Conservation (phyloP, 1,284 basidiomycete genomes). For the Ganoderma boninense region DNA sequence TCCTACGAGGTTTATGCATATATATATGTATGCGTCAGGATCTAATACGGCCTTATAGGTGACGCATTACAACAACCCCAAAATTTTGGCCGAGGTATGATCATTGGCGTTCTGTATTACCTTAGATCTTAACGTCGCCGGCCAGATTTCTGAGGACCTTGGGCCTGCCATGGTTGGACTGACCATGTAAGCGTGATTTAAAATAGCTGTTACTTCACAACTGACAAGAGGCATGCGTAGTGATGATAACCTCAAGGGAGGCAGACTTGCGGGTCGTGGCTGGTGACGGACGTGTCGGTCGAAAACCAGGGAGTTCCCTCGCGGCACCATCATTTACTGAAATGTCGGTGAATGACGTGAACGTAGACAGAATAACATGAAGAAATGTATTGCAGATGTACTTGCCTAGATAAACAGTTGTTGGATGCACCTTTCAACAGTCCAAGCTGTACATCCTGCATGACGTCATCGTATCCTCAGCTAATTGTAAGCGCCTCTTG, state of each 20-base stretch:
- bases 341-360: background rate
- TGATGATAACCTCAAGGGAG: conserved; percentile 71
- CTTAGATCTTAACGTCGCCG: conserved; percentile 16
- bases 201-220: background rate
- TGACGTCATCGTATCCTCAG: conserved; percentile 29
- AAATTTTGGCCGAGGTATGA: conserved; percentile 78
- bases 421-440: background rate
- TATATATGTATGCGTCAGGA: conserved; percentile 3
- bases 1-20: conserved; percentile 12
- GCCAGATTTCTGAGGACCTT: conserved; percentile 85
- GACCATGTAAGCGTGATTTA: conserved; percentile 69
- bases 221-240: conserved; percentile 44
- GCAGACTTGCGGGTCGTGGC: conserved; percentile 58
- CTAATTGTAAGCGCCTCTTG: conserved; percentile 12
- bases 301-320: too few species aligned
- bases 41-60: conserved; percentile 55
- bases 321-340: background rate
- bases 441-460: background rate
- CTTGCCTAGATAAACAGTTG: background rate
- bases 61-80: conserved; percentile 96
- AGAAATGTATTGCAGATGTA: conserved; percentile 5
- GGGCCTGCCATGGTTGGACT: conserved; percentile 95
- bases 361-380: background rate
- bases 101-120: conserved; percentile 12
- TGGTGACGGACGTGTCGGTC: conserved; percentile 44